Base-by-base conservation (phyloP, 1,284 basidiomycete species). In the Agaricales sp. region DNA sequence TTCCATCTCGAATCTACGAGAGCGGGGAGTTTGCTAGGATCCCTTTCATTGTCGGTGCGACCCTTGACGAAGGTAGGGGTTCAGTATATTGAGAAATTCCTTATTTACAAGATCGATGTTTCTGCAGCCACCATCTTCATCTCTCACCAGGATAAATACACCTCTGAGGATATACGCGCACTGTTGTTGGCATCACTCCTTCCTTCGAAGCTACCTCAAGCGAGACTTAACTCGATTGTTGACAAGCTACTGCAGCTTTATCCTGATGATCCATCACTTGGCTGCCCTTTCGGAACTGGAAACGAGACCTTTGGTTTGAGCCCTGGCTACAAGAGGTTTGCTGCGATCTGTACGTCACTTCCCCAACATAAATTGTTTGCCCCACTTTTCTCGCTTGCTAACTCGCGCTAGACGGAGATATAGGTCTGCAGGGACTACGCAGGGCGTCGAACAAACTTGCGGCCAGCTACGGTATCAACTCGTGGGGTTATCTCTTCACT, bases 241-340 rank as follows among this genome's bases (percentile, higher is more conserved):
- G 18, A 43, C 6, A 4, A 26, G 3, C 30, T 65, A n/a, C 30
- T 63, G 2, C 47, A 53, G 4, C 53, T 62, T 2, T 66, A 66
- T 53, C 61, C 63, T 4, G 54, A 61, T 18, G 53, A 58, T 21
- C 60, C 62, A 4, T 49, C 61, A 2, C 50, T 58, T 35, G 63
- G 65, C 3, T 61, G 59, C 6, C 66, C 65, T 2, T 66, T 55
- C 47, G 56, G 58, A 21, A 63, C 63, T 2, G 63, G 64, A 1
- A 61, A 61, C 45, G 52, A 63, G 18, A 64, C 61, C 0, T 65
- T 64, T 30, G 63, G 59, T 1, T 48, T 60, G 6, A 56, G 53
- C 12, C 46, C 50, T 22, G 37, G 56, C 21, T 66, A 54, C 52
- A 65, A 65, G 47, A 58, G 59, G 14, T 57, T 52, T 20, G 53